Evolutionary conservation across 1,139 yeast species (phyloP), one percentile per base, ranked within the genome.

Genomic region (Meyerozyma guilliermondii): DNA sequence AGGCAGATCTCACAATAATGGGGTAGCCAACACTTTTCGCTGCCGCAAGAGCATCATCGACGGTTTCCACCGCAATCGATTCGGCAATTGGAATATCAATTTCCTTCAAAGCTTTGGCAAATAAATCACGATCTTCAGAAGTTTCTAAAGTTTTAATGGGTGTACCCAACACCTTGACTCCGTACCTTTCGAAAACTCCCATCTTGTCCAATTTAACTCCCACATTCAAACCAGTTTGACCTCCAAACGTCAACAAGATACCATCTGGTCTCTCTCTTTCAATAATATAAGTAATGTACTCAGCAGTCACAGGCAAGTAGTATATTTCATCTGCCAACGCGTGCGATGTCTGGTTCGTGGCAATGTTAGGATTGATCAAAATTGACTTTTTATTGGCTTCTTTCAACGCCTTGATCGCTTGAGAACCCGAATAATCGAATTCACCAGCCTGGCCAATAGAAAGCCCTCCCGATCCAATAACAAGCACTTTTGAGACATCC

Each of bases 381-480:
- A 92, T 85, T 18, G 96, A 82, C 59, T 80, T 65, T 60, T 87
- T 91, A 59, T 86, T 78, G 43, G 95, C 95, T 68, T 92, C 98
- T 62, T 80, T 87, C 56, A 92, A 73, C 8, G 98, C 98, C 66
- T 91, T 91, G 62, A 91, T 91, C 41, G 98, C 98, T 68, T 91
- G 98, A 17, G 97, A 89, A 46, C 98, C 98, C 34, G 96, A 87
- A 68, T 92, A 92, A 65, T 92, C 99, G 56, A 92, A 92, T 67
- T 92, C 99, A 56, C 99, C 99, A 39, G 99, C 99, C 68, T 92
- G 99, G 45, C 99, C 99, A 61, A 92, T 92, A 42, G 96, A 87
- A 48, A 92, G 76, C 39, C 98, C 99, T 59, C 99, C 99, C 4
- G 98, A 91, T 18, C 98, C 98, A 59, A 92, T 86, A 45, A 92